Base-by-base conservation (phyloP, 257 asterid genomes). In the Agastache rugosa region DNA sequence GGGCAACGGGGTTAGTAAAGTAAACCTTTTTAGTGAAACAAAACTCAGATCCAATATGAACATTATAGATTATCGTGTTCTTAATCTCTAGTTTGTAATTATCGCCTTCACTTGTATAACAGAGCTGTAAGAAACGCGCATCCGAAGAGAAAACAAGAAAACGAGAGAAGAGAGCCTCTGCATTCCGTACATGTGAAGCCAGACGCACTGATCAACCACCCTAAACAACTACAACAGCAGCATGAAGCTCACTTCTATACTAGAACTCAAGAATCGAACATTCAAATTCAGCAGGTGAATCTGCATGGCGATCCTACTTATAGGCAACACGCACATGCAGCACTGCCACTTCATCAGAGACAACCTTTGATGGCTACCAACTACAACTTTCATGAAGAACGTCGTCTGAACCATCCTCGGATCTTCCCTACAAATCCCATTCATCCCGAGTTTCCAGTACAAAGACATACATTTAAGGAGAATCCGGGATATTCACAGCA, bases 1-100 rank as follows among this genome's bases (percentile, higher is more conserved):
- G 76, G 78, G 60, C 76, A 55, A 84, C 83, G 11, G 83, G 97
- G 96, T 91, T 37, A 37, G 41, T 37, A 1, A 80, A 54, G 15
- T 2, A 37, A 20, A 44, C 48, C 48, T 39, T 56, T 67, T 41
- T 14, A 63, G 74, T 56, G 23, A 42, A 55, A 42, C 22, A 45
- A 71, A 67, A 69, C 60, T 44, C 60, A 11, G 8, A 41, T 61
- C 17, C n/a, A 31, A 11, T 12, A 16, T 2, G 7, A 71, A 66
- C 23, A 16, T 61, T 15, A 53, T 53, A 17, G 27, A 17, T 53
- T 19, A 53, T 19, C 12, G 20, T 10, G 14, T 16, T 15, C 48
- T 11, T 10, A 8, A 8, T 39, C 12, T 39, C 44, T 39, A 12
- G 55, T 31, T n/a, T 61, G 22, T 63, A 4, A 35, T n/a, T 29